Conservation (phyloP, 768 basidiomycete species). For the Psilocybe sp. region DNA sequence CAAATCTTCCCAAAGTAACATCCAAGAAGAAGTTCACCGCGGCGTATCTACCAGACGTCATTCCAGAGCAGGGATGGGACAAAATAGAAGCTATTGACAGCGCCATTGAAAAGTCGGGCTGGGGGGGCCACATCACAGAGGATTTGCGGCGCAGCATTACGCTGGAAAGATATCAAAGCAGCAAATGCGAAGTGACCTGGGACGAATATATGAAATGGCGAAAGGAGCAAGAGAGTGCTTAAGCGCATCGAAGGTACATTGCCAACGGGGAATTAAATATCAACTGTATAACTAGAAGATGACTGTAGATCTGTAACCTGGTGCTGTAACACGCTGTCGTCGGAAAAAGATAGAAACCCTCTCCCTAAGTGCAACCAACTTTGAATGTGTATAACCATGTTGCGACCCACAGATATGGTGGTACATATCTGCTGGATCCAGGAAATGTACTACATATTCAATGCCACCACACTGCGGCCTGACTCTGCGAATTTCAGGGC, state of each 20-base stretch:
- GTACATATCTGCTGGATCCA: no score
- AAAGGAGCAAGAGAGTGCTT: slow-evolving; percentile 31
- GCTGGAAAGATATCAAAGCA: slow-evolving; percentile 82
- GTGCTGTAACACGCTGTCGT: no score
- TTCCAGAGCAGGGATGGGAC: slow-evolving; percentile 91
- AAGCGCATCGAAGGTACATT: background rate
- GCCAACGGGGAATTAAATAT: background rate
- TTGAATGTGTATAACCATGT: no score
- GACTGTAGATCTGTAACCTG: no score
- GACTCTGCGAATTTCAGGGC: no score
- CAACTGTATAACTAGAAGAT: no score
- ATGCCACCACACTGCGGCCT: no score
- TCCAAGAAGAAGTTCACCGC: slow-evolving; percentile 70
- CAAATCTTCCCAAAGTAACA: slow-evolving; percentile 51
- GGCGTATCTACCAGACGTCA: slow-evolving; percentile 92
- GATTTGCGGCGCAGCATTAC: slow-evolving; percentile 73
- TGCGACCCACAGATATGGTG: no score
- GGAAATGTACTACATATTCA: no score
- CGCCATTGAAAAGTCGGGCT: slow-evolving; percentile 93
- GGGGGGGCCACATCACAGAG: slow-evolving; percentile 78
- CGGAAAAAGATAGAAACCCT: no score
- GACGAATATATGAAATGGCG: slow-evolving; percentile 80
- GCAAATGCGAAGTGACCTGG: slow-evolving; percentile 64
- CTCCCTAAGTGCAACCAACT: no score
- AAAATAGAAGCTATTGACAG: slow-evolving; percentile 87